phyloP scores from a whole-genome alignment of 805 yeast species.

The Saccharomycopsis guyanensis region DNA sequence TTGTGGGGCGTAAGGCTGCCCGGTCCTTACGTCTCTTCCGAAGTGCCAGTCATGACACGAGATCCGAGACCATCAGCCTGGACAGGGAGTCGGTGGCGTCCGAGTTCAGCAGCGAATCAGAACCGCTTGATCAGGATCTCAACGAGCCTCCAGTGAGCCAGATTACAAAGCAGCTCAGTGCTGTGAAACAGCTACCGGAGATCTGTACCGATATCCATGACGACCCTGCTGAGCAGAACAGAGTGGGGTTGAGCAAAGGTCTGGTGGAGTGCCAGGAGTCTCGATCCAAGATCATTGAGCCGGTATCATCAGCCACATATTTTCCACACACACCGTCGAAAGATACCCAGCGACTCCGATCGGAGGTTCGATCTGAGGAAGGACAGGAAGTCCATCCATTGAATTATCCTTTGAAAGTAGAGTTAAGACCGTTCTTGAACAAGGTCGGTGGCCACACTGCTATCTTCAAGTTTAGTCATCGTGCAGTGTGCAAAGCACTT shows the following conservation, averaged over 20 bases:
- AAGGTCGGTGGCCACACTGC: slow-evolving; percentile 99
- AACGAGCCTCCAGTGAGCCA: background rate
- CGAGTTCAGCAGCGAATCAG: background rate
- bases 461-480: slow-evolving; percentile 80
- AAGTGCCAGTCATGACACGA: slow-evolving; percentile 24
- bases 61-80: background rate
- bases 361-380: slow-evolving; percentile 23
- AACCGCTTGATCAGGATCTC: background rate
- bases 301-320: background rate
- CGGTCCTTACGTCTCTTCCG: slow-evolving; percentile 47
- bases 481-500: slow-evolving; percentile 91
- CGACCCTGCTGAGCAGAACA: background rate
- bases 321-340: background rate
- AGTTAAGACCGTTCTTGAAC: slow-evolving; percentile 82
- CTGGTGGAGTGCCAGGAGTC: no score
- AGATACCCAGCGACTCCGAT: slow-evolving; percentile 30
- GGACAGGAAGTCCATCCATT: slow-evolving; percentile 3
- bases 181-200: no score
- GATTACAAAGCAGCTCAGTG: no score
- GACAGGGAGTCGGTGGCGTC: background rate
- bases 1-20: slow-evolving; percentile 47
- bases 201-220: no score
- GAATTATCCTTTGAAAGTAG: slow-evolving; percentile 70
- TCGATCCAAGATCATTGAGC: background rate
- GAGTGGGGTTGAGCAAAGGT: no score